Base-by-base conservation (phyloP, 1,139 yeast genomes). In the Protomyces lactucae-debilis region DNA sequence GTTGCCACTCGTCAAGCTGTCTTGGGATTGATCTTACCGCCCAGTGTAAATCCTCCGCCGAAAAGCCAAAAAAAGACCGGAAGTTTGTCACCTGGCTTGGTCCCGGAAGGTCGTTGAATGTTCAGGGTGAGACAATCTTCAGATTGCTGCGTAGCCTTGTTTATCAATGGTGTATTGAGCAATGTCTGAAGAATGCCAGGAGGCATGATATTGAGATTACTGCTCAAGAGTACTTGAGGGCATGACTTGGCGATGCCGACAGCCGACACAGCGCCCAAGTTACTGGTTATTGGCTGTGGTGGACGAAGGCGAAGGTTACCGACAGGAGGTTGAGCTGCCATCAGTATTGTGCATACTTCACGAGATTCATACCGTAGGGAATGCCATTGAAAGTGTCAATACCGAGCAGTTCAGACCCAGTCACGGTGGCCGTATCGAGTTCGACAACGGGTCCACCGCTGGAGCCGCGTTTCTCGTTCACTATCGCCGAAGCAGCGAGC, bases 61-160 rank as follows among this genome's bases (percentile, higher is more conserved):
- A 75, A 75, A 59, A 76, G 73, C 76, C 77, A 75, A 23, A 73
- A 69, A 57, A 45, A 18, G 21, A 48, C 64, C 2, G 65, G 45
- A 10, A 46, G 40, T 16, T 25, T 51, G 35, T 5, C 10, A 37
- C 51, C n/a, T 6, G 57, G 3, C 9, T 35, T 18, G n/a, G 52
- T 35, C 5, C 35, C 12, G 23, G 14, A 37, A 9, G 57, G 37
- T 14, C 37, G n/a, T n/a, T 18, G 32, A 18, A 40, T 37, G 37
- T 16, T 39, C 25, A 23, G 14, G 39, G 55, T 54, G 37, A 53
- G 43, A 66, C 69, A 56, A 66, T 69, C 53, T 53, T 60, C 55
- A 67, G 72, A 72, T 67, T 53, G 32, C 4, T 51, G 35, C 67
- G 64, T 53, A 71, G 70, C 46, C 75, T 69, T 45, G 39, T 48